A percentile compares a stretch with the other conserved stretches of the same genome.
Evolutionary conservation across 345 rosid species (phyloP).

Genomic region (Brassica nigra): DNA sequence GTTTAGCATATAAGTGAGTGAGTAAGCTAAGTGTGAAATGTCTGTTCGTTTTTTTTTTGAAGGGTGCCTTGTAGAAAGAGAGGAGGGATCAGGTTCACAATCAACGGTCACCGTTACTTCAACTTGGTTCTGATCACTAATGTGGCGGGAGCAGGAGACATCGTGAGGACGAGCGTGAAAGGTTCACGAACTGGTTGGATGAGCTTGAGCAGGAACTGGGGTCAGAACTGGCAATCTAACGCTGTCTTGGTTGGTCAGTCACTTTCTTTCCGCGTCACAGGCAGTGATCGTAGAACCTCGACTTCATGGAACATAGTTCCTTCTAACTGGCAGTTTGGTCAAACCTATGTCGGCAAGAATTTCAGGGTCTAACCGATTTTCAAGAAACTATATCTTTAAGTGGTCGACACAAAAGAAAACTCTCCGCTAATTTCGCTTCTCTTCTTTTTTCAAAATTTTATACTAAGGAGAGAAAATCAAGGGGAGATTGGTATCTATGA

Average conservation of each 20-base stretch:
- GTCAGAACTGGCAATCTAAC: slow-evolving; percentile 70
- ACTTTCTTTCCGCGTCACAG: slow-evolving; percentile 73
- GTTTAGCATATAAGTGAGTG: background rate
- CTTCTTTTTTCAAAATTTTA: background rate
- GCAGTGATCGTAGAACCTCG: slow-evolving; percentile 72
- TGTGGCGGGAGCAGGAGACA: slow-evolving; percentile 74
- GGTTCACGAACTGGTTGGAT: slow-evolving; percentile 58
- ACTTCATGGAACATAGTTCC: slow-evolving; percentile 82
- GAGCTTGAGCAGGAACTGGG: slow-evolving; percentile 67
- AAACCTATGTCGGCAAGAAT: slow-evolving; percentile 76
- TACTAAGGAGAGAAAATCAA: slow-evolving; percentile 17
- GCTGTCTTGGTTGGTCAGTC: slow-evolving; percentile 65
- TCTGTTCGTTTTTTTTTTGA: background rate
- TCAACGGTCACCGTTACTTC: slow-evolving; percentile 63
- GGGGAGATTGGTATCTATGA: slow-evolving; percentile 33
- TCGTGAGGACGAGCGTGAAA: slow-evolving; percentile 54
- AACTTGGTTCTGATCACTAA: slow-evolving; percentile 59
- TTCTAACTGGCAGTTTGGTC: slow-evolving; percentile 74
- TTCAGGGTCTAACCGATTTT: slow-evolving; percentile 54
- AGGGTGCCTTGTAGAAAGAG: slow-evolving; percentile 56
- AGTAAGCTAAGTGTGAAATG: slow-evolving; percentile 27
- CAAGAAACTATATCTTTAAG: slow-evolving; percentile 31
- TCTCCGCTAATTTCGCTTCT: slow-evolving; percentile 42
- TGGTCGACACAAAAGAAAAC: slow-evolving; percentile 31
- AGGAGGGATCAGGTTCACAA: slow-evolving; percentile 66